Conservation (phyloP, 2,329 filamentous ascomycete species). For the Xylaria sp. region DNA sequence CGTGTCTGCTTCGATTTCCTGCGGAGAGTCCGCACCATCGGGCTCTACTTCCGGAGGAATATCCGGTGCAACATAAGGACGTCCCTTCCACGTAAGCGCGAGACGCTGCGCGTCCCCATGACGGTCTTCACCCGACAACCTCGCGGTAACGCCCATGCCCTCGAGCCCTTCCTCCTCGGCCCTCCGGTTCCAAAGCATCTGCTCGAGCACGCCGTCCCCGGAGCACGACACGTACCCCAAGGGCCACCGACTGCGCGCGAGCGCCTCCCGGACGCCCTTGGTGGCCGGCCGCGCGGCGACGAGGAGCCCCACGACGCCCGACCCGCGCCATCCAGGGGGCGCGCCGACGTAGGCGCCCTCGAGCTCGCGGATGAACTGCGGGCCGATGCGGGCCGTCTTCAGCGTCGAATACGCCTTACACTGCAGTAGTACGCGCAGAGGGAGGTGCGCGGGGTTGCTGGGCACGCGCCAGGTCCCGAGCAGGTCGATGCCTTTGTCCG, state of each 20-base stretch:
- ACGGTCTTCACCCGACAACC: constrained; percentile 32
- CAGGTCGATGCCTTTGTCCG: constrained; percentile 79
- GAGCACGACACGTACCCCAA: constrained; percentile 77
- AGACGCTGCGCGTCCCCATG: constrained; percentile 54
- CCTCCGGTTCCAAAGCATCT: constrained; percentile 78
- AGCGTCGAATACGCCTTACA: constrained; percentile 71
- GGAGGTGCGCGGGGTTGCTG: constrained; percentile 44
- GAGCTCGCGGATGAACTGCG: constrained; percentile 76
- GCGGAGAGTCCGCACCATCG: not conserved
- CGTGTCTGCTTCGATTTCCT: not conserved
- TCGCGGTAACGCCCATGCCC: constrained; percentile 63
- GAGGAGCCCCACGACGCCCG: constrained; percentile 75
- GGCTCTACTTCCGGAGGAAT: not conserved
- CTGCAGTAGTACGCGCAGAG: constrained; percentile 67
- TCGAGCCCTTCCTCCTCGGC: constrained; percentile 72
- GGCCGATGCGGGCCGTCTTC: constrained; percentile 58
- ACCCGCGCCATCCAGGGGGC: constrained; percentile 76
- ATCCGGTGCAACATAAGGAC: constrained; percentile 38
- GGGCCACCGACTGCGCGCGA: constrained; percentile 74
- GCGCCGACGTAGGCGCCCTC: constrained; percentile 82
- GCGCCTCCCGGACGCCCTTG: constrained; percentile 78
- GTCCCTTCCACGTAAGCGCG: constrained; percentile 64
- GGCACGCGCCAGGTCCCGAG: constrained; percentile 76
- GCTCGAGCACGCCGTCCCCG: constrained; percentile 66
- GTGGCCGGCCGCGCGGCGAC: constrained; percentile 77